These are phyloP conservation scores for Sporothrix pallida DNA, from an alignment of 2,329 filamentous ascomycete genomes.

Conservation along the genomic window DNA sequence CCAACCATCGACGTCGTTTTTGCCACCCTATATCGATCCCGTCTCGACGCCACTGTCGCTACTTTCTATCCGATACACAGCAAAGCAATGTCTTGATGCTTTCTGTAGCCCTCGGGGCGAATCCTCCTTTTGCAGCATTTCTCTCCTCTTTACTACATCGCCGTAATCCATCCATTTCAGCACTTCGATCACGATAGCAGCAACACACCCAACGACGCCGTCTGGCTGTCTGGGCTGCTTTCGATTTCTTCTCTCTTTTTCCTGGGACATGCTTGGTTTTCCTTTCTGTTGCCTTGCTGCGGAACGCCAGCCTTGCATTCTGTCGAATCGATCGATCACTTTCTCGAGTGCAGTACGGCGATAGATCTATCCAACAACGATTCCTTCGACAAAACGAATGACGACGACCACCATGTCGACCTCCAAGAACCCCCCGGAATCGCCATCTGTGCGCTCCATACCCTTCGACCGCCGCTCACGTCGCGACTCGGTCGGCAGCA, in stretches of 20 bases:
- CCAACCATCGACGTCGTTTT: constrained; percentile 4
- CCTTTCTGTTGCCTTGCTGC: not conserved
- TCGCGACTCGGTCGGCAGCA: constrained; percentile 49
- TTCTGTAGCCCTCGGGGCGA: constrained; percentile 22
- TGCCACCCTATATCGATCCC: constrained; percentile 17
- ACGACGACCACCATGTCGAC: constrained; percentile 27
- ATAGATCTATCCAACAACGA: not conserved
- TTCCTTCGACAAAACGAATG: not conserved
- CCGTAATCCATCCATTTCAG: not conserved
- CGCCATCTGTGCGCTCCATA: constrained; percentile 43
- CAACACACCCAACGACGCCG: not conserved
- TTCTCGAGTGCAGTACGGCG: not conserved
- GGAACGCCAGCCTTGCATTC: not conserved
- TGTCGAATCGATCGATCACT: not conserved
- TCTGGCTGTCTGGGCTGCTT: not conserved
- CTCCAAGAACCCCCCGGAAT: constrained; percentile 39
- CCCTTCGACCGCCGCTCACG: constrained; percentile 45
- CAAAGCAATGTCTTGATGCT: constrained; percentile 26
- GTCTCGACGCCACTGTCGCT: too few species aligned
- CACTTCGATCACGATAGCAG: not conserved
- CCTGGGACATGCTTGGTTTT: not conserved
- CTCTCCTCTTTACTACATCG: constrained; percentile 17
- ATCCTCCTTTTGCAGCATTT: constrained; percentile 9
- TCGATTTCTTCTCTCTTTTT: not conserved
- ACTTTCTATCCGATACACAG: not conserved